Evolutionary conservation across 306 rosid genomes (phyloP).

Genomic region (barrel medic (Medicago truncatula)): DNA sequence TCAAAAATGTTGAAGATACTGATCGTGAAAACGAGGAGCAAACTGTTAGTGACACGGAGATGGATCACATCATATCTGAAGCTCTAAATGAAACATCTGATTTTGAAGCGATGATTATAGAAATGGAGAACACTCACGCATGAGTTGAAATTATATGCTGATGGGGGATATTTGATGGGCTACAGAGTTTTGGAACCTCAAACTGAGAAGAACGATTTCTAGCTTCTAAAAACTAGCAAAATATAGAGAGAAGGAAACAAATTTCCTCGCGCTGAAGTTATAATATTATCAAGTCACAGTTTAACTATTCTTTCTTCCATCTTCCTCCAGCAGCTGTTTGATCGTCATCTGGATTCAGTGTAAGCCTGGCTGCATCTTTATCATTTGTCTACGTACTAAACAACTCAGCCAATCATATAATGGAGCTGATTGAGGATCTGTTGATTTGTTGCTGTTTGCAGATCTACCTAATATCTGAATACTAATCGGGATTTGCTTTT

Average conservation of each 20-base stretch:
- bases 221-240: slow-evolving; percentile 51
- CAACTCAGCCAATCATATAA: not conserved
- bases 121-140: slow-evolving; percentile 57
- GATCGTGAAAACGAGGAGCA: slow-evolving; percentile 46
- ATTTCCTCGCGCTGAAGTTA: slow-evolving; percentile 6
- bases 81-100: slow-evolving; percentile 41
- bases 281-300: slow-evolving; percentile 24
- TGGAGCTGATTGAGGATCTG: slow-evolving; percentile 3
- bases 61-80: slow-evolving; percentile 46
- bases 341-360: slow-evolving; percentile 43
- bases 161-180: slow-evolving; percentile 41
- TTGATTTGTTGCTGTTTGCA: slow-evolving; percentile 13
- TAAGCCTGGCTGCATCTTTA: slow-evolving; percentile 19
- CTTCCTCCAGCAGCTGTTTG: slow-evolving; percentile 36
- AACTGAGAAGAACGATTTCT: slow-evolving; percentile 54
- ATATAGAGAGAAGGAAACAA: slow-evolving; percentile 10
- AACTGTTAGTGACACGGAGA: slow-evolving; percentile 54
- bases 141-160: slow-evolving; percentile 40
- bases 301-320: slow-evolving; percentile 21
- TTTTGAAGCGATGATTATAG: slow-evolving; percentile 54
- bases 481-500: slow-evolving; percentile 36
- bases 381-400: slow-evolving; percentile 2
- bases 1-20: slow-evolving; percentile 50
- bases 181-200: slow-evolving; percentile 48
- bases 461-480: slow-evolving; percentile 15